Conservation (phyloP, 805 yeast species). For the Kodamaea fukazawae region DNA sequence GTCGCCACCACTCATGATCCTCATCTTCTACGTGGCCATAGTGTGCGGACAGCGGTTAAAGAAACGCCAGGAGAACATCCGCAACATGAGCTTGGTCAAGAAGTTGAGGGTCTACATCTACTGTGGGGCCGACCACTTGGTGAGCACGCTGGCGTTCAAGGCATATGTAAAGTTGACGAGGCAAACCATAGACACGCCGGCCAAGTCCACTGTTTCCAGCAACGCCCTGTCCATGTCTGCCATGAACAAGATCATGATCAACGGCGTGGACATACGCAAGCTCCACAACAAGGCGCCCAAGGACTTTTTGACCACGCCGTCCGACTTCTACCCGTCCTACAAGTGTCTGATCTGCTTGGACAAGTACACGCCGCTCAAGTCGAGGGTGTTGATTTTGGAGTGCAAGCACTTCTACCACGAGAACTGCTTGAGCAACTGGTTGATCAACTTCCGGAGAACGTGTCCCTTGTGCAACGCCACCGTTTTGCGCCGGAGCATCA, state of each 20-base stretch:
- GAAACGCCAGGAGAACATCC: conserved; percentile 23
- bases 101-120: conserved; percentile 39
- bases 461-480: conserved; percentile 57
- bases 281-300: conserved; percentile 9
- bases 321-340: conserved; percentile 41
- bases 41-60: conserved; percentile 28
- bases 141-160: conserved; percentile 23
- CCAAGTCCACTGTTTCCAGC: conserved; percentile 13
- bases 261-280: conserved; percentile 21
- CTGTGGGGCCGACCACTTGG: conserved; percentile 27
- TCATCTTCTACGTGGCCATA: conserved; percentile 32
- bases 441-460: conserved; percentile 48
- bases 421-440: conserved; percentile 59
- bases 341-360: conserved; percentile 64
- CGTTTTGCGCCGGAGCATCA: conserved; percentile 1
- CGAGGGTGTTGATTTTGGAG: conserved; percentile 50
- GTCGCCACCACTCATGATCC: conserved; percentile 41
- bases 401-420: conserved; percentile 64
- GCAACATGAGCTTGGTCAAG: conserved; percentile 32
- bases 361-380: conserved; percentile 44
- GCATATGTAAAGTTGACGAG: conserved; percentile 32
- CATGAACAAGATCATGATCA: conserved; percentile 13
- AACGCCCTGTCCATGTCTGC: conserved; percentile 8
- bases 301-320: conserved; percentile 24
- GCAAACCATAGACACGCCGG: conserved; percentile 16